Base-by-base conservation (phyloP, 768 basidiomycete species). In the Amanita pseudoporphyria region DNA sequence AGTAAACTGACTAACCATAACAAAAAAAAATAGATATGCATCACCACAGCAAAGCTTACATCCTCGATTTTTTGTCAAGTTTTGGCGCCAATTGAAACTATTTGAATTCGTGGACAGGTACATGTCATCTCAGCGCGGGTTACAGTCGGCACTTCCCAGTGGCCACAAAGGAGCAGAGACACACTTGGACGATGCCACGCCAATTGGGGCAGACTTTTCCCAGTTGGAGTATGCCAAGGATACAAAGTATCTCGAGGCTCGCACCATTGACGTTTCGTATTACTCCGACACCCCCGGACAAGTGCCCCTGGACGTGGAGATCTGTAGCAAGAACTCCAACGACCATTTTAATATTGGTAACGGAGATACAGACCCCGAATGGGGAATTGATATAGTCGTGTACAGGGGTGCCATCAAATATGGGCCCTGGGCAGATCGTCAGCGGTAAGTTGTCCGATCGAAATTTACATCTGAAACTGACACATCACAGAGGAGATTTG, bases 381-480 rank as follows among this genome's bases (percentile, higher is more conserved):
- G 93, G 89, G 95, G 94, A 2, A 67, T 96, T 21, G 89, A 98
- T 59, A 56, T 98, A 14, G 74, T 83, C 14, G 70, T 97, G n/a
- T 70, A 79, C 51, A 81, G 82, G 14, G 94, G 90, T 0, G 63
- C 73, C 31, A 55, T 96, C 31, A 76, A 79, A 16, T 98, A 97
- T 61, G 95, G 95, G 4, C 95, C 95, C 3, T 98, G 95, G 95
- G 86, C 93, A 19, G 95, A 98, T 66, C 76, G 94, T 21, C 95
- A 96, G 64, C 73, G 93, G 88, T 83, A 59, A 57, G 35, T 28
- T 45, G 38, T 21, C 1, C 26, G 6, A 41, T 9, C 18, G 16
- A 12, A 24, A 9, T 19, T 22, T 28, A 45, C 26, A 32, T 24
- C 19, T 32, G 42, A 51, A 3, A 53, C 39, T 52, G 26, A 53